Base-by-base conservation (phyloP, 2,329 filamentous ascomycete genomes). In the Fusarium mexicanum region DNA sequence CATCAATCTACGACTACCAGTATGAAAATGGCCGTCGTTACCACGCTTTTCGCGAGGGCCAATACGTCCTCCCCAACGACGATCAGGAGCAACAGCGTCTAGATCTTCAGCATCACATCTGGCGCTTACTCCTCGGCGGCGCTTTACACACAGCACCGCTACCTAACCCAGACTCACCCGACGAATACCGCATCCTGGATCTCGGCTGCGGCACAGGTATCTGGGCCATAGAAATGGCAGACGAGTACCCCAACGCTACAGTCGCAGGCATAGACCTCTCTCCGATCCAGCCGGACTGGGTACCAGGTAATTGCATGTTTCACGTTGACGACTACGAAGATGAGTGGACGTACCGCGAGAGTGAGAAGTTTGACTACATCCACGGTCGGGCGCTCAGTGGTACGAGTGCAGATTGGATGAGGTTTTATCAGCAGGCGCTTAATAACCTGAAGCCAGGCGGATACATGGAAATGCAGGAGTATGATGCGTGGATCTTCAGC, bases 321-420 rank as follows among this genome's bases (percentile, higher is more conserved):
- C 85, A 91, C 64, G 87, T 93, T 41, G 91, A 93, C 77, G 91
- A 93, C 77, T 87, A 89, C 41, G 89, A 91, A 77, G 86, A 89
- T 76, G 77, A 82, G 35, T 84, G 73, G 81, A 82, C 75, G 58
- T 80, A 67, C 37, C 69, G 69, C 20, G 65, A 74, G 6, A 17
- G 76, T 58, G 57, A 82, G 77, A 75, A 85, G 1, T 82, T 82
- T 31, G 81, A 83, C 69, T 84, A 77, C 58, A 82, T 85, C 61
- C 83, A 85, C 60, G 76, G 79, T 3, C 80, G 84, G 16, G 78
- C 81, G 11, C 72, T 83, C 24, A 78, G 79, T 6, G 81, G 81
- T 7, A 82, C 81, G 2, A 82, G 80, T 3, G 69, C 78, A 2
- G 64, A 84, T 62, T 83, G 80, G 77, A 63, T 76, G 4, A 75